Evolutionary conservation across 2,329 filamentous ascomycete genomes (phyloP), one percentile per base, ranked within the genome.

Genomic region (Clonostachys sp.): DNA sequence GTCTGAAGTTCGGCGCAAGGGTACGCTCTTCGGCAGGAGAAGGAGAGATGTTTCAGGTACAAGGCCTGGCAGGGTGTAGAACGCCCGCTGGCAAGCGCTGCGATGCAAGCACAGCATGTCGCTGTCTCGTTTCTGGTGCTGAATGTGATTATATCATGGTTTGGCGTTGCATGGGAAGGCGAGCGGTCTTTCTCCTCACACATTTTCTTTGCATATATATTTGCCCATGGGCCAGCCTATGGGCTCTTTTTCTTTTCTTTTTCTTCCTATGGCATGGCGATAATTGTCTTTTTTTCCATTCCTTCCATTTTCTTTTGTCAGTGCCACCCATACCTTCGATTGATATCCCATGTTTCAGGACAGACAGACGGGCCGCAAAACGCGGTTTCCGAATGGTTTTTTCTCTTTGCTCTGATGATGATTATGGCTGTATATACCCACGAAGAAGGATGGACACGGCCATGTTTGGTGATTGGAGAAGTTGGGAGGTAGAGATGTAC

Each of bases 11-110:
- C 61, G 58, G 20, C 63, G 71, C 36, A 77, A 72, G 53, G 69
- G 66, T 38, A 73, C 69, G 2, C 60, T 80, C 6, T 79, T 78
- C 52, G 61, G 68, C 36, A 65, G 66, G 46, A 70, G 68, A 47
- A 67, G 72, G 48, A 63, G 62, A 38, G 64, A 67, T 16, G 48
- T 51, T 12, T 49, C 52, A 41, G 51, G 46, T 39, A 38, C 45
- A 34, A 43, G 51, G 38, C 38, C 50, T 16, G 18, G 18, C 16
- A 41, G 45, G 7, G 35, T 17, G 36, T 51, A 41, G 46, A 33
- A 42, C 12, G 40, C 44, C 20, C 17, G 7, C 38, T 40, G n/a
- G 17, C 38, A 40, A n/a, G 38, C 38, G 24, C 24, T 30, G 24
- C 24, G 24, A 42, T 42, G 17, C 17, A n/a, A 40, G n/a, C 17